Evolutionary conservation across 2,329 filamentous ascomycete species (phyloP).

Genomic region (Penicillium thymicola): DNA sequence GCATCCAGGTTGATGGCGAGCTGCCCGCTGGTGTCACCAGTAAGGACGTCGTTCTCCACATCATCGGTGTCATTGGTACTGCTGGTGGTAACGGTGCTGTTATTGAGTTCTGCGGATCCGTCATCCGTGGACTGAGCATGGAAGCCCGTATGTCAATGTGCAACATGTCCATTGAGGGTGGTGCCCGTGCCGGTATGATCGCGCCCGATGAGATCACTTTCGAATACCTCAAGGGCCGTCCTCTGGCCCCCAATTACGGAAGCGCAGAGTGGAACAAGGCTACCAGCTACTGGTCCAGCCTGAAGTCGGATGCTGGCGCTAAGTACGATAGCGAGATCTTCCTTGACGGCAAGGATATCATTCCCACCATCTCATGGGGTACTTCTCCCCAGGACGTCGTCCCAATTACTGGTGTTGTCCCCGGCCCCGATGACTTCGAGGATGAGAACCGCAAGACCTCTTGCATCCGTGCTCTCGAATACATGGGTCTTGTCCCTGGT

Average conservation of each 20-base stretch:
- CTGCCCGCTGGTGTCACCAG: constrained; percentile 87
- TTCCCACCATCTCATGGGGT: constrained; percentile 93
- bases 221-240: constrained; percentile 88
- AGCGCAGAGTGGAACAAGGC: constrained; percentile 89
- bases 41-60: constrained; percentile 91
- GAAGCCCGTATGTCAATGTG: constrained; percentile 99
- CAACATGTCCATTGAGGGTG: constrained; percentile 98
- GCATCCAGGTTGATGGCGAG: constrained; percentile 89
- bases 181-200: constrained; percentile 93
- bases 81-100: constrained; percentile 92
- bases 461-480: constrained; percentile 80
- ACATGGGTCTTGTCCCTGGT: constrained; percentile 88
- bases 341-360: constrained; percentile 88
- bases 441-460: constrained; percentile 75
- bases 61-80: constrained; percentile 90
- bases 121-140: constrained; percentile 86
- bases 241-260: constrained; percentile 79
- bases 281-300: constrained; percentile 77
- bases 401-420: constrained; percentile 88
- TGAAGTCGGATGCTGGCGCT: constrained; percentile 82
- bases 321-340: constrained; percentile 87
- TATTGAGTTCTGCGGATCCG: constrained; percentile 95
- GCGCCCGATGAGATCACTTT: constrained; percentile 93
- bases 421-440: constrained; percentile 81
- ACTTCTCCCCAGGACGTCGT: constrained; percentile 94